Conservation (phyloP, 306 rosid species). For the Cicer judaicum region DNA sequence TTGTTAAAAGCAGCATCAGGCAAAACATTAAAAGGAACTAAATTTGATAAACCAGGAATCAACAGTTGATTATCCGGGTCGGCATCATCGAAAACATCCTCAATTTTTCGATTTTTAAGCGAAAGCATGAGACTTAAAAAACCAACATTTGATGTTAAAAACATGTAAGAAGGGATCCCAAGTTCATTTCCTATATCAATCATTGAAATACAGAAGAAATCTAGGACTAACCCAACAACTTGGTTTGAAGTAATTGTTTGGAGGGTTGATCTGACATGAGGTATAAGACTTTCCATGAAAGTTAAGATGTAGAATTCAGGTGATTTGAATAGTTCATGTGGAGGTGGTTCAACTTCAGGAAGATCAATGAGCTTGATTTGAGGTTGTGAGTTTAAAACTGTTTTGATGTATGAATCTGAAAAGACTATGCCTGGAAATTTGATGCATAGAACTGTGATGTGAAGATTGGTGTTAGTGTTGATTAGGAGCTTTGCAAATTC, state of each 20-base stretch:
- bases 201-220: conserved; percentile 61
- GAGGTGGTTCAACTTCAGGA: conserved; percentile 49
- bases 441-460: conserved; percentile 52
- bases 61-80: conserved; percentile 41
- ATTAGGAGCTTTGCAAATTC: conserved; percentile 57
- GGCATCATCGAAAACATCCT: conserved; percentile 43
- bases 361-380: conserved; percentile 54
- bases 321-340: conserved; percentile 32
- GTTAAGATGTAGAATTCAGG: conserved; percentile 27
- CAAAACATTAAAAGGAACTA: conserved; percentile 51
- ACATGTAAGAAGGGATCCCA: conserved; percentile 57
- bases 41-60: conserved; percentile 51
- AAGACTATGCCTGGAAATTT: conserved; percentile 38
- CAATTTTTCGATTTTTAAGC: conserved; percentile 41
- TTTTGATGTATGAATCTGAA: conserved; percentile 46
- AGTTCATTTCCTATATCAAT: conserved; percentile 56
- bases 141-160: conserved; percentile 50
- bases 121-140: conserved; percentile 48
- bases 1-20: conserved; percentile 44
- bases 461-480: conserved; percentile 40
- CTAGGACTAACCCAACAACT: conserved; percentile 56
- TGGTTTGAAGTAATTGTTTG: conserved; percentile 38
- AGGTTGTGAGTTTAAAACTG: conserved; percentile 49
- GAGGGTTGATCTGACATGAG: conserved; percentile 38
- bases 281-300: conserved; percentile 48